A percentile compares a stretch with the other conserved stretches of the same genome.
These are phyloP conservation scores for Aspergillus udagawae DNA, from an alignment of 2,329 filamentous ascomycete genomes.

Conservation along the genomic window DNA sequence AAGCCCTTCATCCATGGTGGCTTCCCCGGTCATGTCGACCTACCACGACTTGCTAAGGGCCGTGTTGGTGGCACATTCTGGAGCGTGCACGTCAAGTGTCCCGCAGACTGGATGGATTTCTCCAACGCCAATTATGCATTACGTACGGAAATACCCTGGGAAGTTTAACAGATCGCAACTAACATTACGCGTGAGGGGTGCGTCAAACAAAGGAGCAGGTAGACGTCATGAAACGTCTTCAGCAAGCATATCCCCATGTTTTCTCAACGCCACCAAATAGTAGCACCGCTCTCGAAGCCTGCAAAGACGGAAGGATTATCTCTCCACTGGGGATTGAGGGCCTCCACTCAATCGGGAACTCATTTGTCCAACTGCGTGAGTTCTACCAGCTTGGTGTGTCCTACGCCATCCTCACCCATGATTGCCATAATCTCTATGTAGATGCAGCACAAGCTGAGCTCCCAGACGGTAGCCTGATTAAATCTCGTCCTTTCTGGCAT, in stretches of 20 bases:
- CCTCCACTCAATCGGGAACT: constrained; percentile 90
- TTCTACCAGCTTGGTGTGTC: constrained; percentile 77
- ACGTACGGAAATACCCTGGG: constrained; percentile 46
- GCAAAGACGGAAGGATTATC: constrained; percentile 61
- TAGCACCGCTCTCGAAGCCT: constrained; percentile 58
- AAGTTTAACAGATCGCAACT: background rate
- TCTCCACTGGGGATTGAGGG: constrained; percentile 81
- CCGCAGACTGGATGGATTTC: constrained; percentile 67
- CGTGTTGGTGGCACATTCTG: constrained; percentile 75
- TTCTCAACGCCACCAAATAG: constrained; percentile 59
- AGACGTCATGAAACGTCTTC: constrained; percentile 34
- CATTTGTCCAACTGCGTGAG: constrained; percentile 59
- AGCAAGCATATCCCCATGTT: constrained; percentile 31
- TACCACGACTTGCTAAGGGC: constrained; percentile 69
- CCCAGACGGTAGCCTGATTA: constrained; percentile 35
- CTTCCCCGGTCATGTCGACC: constrained; percentile 68
- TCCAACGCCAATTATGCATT: constrained; percentile 66
- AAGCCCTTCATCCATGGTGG: constrained; percentile 68
- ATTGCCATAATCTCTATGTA: constrained; percentile 86
- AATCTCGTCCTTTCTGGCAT: constrained; percentile 38
- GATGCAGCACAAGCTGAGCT: constrained; percentile 66
- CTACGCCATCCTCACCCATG: constrained; percentile 89
- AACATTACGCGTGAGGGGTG: constrained; percentile 21
- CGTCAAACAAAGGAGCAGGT: constrained; percentile 35
- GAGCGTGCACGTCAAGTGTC: constrained; percentile 80